Base-by-base conservation (phyloP, 176 grass and related monocot genomes). In the Hyparrhenia diplandra region DNA sequence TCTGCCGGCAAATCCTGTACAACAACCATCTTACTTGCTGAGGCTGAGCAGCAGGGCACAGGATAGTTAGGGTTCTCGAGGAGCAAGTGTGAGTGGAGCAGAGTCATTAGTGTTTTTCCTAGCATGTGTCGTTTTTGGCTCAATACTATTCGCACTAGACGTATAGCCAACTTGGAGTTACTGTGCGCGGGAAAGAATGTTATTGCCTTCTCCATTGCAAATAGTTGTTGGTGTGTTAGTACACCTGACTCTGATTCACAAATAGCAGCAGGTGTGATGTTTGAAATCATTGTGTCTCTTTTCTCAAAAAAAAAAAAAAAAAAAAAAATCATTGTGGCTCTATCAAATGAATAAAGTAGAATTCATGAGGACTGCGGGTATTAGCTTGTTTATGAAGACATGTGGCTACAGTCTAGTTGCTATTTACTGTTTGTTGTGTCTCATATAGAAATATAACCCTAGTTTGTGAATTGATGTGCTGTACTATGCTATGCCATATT, bases 161-260 rank as follows among this genome's bases (percentile, higher is more conserved):
- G 2, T 28, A 21, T 67, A 24, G 39, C 16, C 24, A 49, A 77
- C 64, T 70, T 81, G 46, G 5, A 24, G n/a, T n/a, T 72, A 35
- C 0, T 10, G 13, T 55, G 42, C 20, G 16, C 16, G 2, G 35
- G 13, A 77, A 65, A 10, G 13, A 62, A 51, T 75, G 62, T 2
- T 64, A 52, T 39, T 69, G 39, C 13, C 24, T 14, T 80, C 69
- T 63, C 23, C 16, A 10, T 63, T 54, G 23, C 39, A 39, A 72
- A 73, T 73, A 30, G n/a, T 61, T 77, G 76, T 71, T 72, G 73
- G 45, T 37, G 23, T 57, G 57, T 59, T 80, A 70, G 34, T 37
- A 25, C 45, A 73, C 58, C 46, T 73, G 13, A 61, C 17, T 68
- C 47, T 61, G 13, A 74, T 60, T 77, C 60, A 78, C 30, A 73